A percentile compares a stretch with the other conserved stretches of the same genome.
Conservation (phyloP, 768 basidiomycete genomes). For the Chalciporus piperatus region DNA sequence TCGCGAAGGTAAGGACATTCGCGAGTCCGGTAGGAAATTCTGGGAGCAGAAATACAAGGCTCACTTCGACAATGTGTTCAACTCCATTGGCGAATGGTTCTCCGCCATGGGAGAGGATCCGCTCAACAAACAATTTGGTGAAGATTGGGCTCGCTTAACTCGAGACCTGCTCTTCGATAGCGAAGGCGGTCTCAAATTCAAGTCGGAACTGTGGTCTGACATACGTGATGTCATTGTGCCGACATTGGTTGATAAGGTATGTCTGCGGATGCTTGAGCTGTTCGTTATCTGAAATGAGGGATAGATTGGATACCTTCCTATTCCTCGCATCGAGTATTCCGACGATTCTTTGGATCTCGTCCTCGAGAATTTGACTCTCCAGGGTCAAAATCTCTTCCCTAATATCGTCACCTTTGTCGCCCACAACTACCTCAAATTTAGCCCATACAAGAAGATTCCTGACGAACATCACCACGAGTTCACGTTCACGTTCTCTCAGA, state of each 20-base stretch:
- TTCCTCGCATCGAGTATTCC: slow-evolving; percentile 92
- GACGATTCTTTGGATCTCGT: slow-evolving; percentile 85
- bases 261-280: slow-evolving; percentile 11
- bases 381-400: slow-evolving; percentile 88
- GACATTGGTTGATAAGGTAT: slow-evolving; percentile 67
- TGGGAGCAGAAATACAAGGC: slow-evolving; percentile 70
- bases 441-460: slow-evolving; percentile 57
- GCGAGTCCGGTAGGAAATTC: slow-evolving; percentile 71
- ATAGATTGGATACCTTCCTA: slow-evolving; percentile 77
- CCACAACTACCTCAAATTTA: slow-evolving; percentile 81
- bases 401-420: slow-evolving; percentile 72
- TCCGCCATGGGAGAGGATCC: slow-evolving; percentile 82
- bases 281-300: neutral
- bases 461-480: slow-evolving; percentile 73
- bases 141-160: slow-evolving; percentile 80
- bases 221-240: slow-evolving; percentile 82
- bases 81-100: slow-evolving; percentile 75
- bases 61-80: slow-evolving; percentile 81
- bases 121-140: slow-evolving; percentile 74
- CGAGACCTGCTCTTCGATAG: slow-evolving; percentile 74
- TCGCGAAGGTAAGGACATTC: slow-evolving; percentile 57
- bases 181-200: slow-evolving; percentile 85
- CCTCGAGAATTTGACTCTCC: slow-evolving; percentile 88
- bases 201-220: slow-evolving; percentile 86
- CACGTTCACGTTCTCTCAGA: slow-evolving; percentile 73